A percentile compares a stretch with the other conserved stretches of the same genome.
phyloP scores from a whole-genome alignment of 306 rosid species.

The Coriaria nepalensis region DNA sequence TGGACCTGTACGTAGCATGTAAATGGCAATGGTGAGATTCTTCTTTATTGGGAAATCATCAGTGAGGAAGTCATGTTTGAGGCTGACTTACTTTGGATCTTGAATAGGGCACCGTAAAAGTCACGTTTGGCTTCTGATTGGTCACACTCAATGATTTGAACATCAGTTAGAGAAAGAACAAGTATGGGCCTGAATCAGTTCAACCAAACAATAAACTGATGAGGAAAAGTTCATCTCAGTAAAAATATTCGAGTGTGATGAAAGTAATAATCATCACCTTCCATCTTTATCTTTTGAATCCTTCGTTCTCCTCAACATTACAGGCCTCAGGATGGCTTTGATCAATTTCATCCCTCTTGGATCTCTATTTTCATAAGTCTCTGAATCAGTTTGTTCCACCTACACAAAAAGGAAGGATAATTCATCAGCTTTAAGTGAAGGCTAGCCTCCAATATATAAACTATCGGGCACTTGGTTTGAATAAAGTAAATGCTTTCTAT shows the following conservation, averaged over 20 bases:
- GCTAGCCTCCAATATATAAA: too few species aligned
- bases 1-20: too few species aligned
- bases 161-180: slow-evolving; percentile 58
- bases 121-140: slow-evolving; percentile 71
- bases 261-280: slow-evolving; percentile 37
- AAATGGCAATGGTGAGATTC: too few species aligned
- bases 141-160: slow-evolving; percentile 52
- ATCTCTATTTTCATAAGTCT: slow-evolving; percentile 55
- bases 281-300: slow-evolving; percentile 64
- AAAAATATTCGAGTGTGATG: too few species aligned
- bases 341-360: slow-evolving; percentile 54
- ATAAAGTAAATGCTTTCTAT: slow-evolving; percentile 6
- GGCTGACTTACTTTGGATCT: slow-evolving; percentile 69
- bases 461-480: too few species aligned
- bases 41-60: too few species aligned
- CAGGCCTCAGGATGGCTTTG: slow-evolving; percentile 68
- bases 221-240: too few species aligned
- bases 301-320: slow-evolving; percentile 72
- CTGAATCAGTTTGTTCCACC: slow-evolving; percentile 79
- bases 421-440: too few species aligned
- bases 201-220: slow-evolving; percentile 8
- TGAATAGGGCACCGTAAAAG: slow-evolving; percentile 66
- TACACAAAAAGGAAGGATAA: too few species aligned
- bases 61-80: too few species aligned
- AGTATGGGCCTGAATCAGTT: slow-evolving; percentile 59